Conservation (phyloP, 164 flowering plant species). For the Cinnamomum micranthum region DNA sequence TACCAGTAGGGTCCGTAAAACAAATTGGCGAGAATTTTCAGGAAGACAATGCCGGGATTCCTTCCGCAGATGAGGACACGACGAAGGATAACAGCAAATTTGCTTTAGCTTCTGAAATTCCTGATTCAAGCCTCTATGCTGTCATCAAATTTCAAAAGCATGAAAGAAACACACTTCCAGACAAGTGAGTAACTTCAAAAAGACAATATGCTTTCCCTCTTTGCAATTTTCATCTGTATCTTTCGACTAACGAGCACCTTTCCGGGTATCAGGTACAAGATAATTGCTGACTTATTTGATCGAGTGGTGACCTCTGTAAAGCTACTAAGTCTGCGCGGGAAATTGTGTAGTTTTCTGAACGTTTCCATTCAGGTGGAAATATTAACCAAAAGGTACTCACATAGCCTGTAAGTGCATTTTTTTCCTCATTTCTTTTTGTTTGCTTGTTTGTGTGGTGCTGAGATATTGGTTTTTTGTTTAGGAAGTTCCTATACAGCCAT, state of each 20-base stretch:
- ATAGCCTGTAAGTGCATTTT: not conserved
- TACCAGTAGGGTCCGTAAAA: slow-evolving; percentile 8
- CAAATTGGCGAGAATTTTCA: slow-evolving; percentile 12
- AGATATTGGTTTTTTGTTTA: slow-evolving; percentile 18
- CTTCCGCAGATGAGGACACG: not conserved
- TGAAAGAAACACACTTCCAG: slow-evolving; percentile 29
- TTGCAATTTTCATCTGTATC: not conserved
- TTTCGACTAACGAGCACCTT: slow-evolving; percentile 2
- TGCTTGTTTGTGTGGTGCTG: not conserved
- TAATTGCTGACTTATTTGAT: slow-evolving; percentile 45
- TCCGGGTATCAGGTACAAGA: slow-evolving; percentile 28
- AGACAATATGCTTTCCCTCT: not conserved
- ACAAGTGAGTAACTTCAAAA: slow-evolving; percentile 32
- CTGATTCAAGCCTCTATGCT: not conserved
- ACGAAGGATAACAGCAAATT: not conserved
- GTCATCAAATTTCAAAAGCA: not conserved
- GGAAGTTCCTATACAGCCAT: slow-evolving; percentile 47
- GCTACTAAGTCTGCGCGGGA: slow-evolving; percentile 49
- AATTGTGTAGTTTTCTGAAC: slow-evolving; percentile 51
- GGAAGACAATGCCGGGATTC: not conserved
- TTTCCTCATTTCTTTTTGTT: not conserved
- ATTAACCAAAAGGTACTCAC: slow-evolving; percentile 48
- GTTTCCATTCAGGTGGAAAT: slow-evolving; percentile 49
- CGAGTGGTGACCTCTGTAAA: slow-evolving; percentile 54
- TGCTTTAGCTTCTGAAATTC: not conserved